These are phyloP conservation scores for Earliella scabrosa DNA, from an alignment of 1,284 basidiomycete species.

Conservation along the genomic window DNA sequence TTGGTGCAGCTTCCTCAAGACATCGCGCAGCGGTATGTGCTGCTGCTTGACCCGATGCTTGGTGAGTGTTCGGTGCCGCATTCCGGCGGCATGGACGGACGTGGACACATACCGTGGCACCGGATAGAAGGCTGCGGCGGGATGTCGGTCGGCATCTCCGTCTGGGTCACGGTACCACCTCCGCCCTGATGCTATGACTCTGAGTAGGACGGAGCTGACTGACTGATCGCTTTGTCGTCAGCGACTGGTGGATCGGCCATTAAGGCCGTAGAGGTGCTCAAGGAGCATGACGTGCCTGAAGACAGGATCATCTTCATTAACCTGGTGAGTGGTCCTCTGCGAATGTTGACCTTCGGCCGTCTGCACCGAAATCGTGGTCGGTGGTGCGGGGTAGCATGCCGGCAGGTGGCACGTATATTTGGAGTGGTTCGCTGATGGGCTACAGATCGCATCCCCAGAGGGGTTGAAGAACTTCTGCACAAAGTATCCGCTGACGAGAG, in stretches of 20 bases:
- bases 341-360: too few relatives aligned
- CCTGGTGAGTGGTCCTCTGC: slow-evolving; percentile 65
- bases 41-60: slow-evolving; percentile 97
- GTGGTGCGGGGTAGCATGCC: too few relatives aligned
- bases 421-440: neutral
- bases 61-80: slow-evolving; percentile 53
- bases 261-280: slow-evolving; percentile 94
- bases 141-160: too few relatives aligned
- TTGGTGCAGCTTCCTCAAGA: slow-evolving; percentile 83
- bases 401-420: neutral
- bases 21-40: slow-evolving; percentile 89
- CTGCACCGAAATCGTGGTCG: too few relatives aligned
- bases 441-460: slow-evolving; percentile 89
- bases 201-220: neutral
- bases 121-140: too few relatives aligned
- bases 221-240: slow-evolving; percentile 34
- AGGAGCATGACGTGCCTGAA: slow-evolving; percentile 87
- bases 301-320: slow-evolving; percentile 97
- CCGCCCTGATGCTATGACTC: too few relatives aligned
- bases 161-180: too few relatives aligned
- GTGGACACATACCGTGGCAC: too few relatives aligned
- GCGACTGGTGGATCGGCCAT: slow-evolving; percentile 98
- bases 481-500: slow-evolving; percentile 81
- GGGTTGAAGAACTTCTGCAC: slow-evolving; percentile 85
- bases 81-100: neutral